Conservation (phyloP, 2,329 filamentous ascomycete species). For the Ustilaginoidea virens region DNA sequence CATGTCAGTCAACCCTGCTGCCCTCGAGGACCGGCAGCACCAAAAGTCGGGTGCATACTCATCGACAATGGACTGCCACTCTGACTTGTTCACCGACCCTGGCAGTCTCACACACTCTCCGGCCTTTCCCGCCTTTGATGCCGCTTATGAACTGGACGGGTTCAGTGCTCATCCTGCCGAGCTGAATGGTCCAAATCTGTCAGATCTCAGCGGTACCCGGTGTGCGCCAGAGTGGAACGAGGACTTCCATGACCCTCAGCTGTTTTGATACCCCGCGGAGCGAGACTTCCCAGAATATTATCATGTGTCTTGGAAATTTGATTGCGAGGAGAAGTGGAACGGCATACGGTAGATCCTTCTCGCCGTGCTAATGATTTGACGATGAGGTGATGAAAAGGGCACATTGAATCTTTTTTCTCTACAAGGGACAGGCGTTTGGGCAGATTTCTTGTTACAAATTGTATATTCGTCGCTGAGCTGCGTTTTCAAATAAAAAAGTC, state of each 20-base stretch:
- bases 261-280: constrained; percentile 15
- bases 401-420: too few species aligned
- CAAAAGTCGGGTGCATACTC: constrained; percentile 4
- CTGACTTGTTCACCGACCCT: constrained; percentile 14
- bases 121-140: constrained; percentile 24
- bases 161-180: constrained; percentile 18
- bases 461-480: constrained; percentile 2
- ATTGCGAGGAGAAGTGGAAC: constrained; percentile 4
- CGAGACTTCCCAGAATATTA: neutral
- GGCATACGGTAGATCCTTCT: constrained; percentile 3
- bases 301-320: too few species aligned
- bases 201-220: constrained; percentile 11
- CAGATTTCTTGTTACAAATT: constrained; percentile 1
- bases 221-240: constrained; percentile 16
- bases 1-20: constrained; percentile 12
- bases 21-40: constrained; percentile 11
- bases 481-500: neutral
- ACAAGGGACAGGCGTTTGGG: neutral
- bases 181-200: constrained; percentile 11
- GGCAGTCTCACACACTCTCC: constrained; percentile 16
- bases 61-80: constrained; percentile 8
- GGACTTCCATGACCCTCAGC: constrained; percentile 13
- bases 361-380: constrained; percentile 16
- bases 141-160: constrained; percentile 22
- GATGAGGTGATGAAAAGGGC: constrained; percentile 7